Evolutionary conservation across 805 yeast genomes (phyloP).

Genomic region (Candida sakaeoensis): DNA sequence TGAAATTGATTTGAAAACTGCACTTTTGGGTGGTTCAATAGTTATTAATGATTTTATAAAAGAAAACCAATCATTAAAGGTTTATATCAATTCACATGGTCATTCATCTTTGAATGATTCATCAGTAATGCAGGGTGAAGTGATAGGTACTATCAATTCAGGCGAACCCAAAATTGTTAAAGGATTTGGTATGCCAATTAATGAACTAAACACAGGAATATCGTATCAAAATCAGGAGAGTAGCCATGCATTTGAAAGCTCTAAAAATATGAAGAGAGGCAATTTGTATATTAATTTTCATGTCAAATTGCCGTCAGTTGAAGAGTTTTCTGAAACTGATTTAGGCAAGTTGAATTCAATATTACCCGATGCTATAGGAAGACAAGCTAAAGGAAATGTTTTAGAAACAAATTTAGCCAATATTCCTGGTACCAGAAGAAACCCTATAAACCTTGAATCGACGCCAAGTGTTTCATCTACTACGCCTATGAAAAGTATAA

Average conservation of each 20-base stretch:
- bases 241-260: no score
- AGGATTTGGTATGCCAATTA: slow-evolving; percentile 63
- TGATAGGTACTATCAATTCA: slow-evolving; percentile 53
- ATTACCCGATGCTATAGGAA: slow-evolving; percentile 5
- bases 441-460: slow-evolving; percentile 1
- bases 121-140: slow-evolving; percentile 30
- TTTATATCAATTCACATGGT: slow-evolving; percentile 37
- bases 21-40: slow-evolving; percentile 55
- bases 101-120: slow-evolving; percentile 10
- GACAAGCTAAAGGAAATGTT: neutral
- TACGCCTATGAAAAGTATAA: neutral
- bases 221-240: slow-evolving; percentile 2
- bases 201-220: slow-evolving; percentile 3
- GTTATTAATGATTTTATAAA: slow-evolving; percentile 29
- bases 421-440: slow-evolving; percentile 2
- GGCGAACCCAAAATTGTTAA: slow-evolving; percentile 45
- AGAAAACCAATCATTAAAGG: slow-evolving; percentile 26
- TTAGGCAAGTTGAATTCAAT: slow-evolving; percentile 4
- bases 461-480: neutral
- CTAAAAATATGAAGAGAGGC: slow-evolving; percentile 24
- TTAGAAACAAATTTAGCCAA: slow-evolving; percentile 4
- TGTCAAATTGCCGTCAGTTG: slow-evolving; percentile 29
- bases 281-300: slow-evolving; percentile 39
- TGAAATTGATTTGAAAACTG: slow-evolving; percentile 49
- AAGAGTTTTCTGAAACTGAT: slow-evolving; percentile 18